Percentiles rank a stretch among this genome's conserved stretches.
phyloP scores from a whole-genome alignment of 2,329 filamentous ascomycete genomes.

The Calonectria fujianensis region DNA sequence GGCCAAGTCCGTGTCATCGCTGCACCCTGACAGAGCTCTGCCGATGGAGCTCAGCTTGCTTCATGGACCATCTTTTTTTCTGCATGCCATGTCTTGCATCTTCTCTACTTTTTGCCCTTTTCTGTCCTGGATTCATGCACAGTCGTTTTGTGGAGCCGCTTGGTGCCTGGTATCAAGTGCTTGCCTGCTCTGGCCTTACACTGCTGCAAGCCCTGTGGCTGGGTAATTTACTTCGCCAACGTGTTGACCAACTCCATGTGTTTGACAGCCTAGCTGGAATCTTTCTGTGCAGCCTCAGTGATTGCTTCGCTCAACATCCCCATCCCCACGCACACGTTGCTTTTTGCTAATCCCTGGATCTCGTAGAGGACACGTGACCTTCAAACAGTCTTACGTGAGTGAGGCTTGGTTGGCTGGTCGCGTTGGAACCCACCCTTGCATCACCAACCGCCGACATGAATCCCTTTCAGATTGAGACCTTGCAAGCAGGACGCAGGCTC shows the following conservation, averaged over 20 bases:
- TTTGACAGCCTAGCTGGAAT: neutral
- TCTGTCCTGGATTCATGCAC: neutral
- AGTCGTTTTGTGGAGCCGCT: neutral
- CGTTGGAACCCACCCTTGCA: neutral
- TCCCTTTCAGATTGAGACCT: neutral
- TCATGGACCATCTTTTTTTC: neutral
- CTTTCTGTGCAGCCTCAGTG: neutral
- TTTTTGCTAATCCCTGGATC: constrained; percentile 7
- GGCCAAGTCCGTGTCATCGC: constrained; percentile 3
- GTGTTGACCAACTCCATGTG: neutral
- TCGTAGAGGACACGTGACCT: constrained; percentile 1
- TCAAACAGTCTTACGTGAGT: neutral
- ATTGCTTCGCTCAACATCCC: neutral
- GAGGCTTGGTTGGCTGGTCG: constrained; percentile 11
- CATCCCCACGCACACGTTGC: neutral
- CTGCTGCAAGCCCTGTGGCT: neutral
- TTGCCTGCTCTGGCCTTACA: neutral
- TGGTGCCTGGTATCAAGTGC: neutral
- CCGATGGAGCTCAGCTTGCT: neutral
- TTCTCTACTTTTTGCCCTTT: neutral
- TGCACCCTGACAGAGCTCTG: neutral
- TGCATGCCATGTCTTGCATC: neutral
- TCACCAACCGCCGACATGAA: constrained; percentile 13
- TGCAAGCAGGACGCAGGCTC: constrained; percentile 11
- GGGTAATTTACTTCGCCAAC: neutral